phyloP scores from a whole-genome alignment of 83 land plant genomes.

The Picea abies region DNA sequence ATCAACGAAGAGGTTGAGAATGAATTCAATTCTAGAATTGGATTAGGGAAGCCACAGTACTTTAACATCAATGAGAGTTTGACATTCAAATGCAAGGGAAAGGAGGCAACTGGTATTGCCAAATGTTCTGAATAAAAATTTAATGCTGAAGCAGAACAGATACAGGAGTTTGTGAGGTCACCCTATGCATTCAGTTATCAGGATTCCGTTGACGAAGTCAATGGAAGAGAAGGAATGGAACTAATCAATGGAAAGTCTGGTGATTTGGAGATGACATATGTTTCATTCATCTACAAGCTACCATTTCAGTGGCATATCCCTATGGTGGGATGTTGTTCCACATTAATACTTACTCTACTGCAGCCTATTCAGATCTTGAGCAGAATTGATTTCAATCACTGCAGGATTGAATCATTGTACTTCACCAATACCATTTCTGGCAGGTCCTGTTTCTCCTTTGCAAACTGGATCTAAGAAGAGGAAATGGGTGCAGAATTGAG shows the following conservation, averaged over 20 bases:
- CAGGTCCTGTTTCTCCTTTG: constrained; percentile 18
- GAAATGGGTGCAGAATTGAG: constrained; percentile 6
- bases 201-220: neutral
- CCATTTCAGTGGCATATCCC: too few species aligned
- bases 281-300: constrained; percentile 18
- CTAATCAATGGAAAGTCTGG: neutral
- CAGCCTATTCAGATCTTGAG: constrained; percentile 3
- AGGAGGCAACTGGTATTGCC: neutral
- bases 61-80: neutral
- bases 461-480: constrained; percentile 20
- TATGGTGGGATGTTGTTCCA: too few species aligned
- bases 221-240: neutral
- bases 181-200: neutral
- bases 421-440: neutral
- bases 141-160: constrained; percentile 1
- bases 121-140: neutral
- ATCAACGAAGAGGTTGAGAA: neutral
- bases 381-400: neutral
- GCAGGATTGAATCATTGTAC: neutral
- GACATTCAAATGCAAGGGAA: neutral
- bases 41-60: neutral
- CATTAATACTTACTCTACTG: too few species aligned
- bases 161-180: neutral
- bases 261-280: constrained; percentile 12
- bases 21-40: neutral